These are phyloP conservation scores for Pseudocercospora fijiensis DNA, from an alignment of 2,329 filamentous ascomycete genomes.

Conservation along the genomic window DNA sequence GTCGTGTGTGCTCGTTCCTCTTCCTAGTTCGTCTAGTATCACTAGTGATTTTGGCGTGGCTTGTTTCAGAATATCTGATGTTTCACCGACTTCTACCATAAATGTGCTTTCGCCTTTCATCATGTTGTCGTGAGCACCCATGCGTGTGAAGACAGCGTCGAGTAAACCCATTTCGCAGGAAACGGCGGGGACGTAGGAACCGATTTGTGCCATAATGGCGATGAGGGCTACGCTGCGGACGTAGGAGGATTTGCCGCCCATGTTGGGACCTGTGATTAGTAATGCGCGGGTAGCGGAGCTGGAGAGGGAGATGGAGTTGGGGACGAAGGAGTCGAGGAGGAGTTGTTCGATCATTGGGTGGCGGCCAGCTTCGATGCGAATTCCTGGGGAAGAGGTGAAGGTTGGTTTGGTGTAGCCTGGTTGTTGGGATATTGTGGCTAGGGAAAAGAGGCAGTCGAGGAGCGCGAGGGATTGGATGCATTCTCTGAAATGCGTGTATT, in stretches of 20 bases:
- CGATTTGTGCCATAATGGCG: constrained; percentile 89
- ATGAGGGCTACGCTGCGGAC: constrained; percentile 90
- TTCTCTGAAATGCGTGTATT: constrained; percentile 87
- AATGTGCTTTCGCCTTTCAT: constrained; percentile 93
- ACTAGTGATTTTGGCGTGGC: constrained; percentile 82
- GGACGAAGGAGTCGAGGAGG: constrained; percentile 82
- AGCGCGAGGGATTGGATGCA: constrained; percentile 81
- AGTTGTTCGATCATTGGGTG: constrained; percentile 96
- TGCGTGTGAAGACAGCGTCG: constrained; percentile 91
- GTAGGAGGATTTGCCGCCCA: constrained; percentile 98
- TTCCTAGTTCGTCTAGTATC: constrained; percentile 89
- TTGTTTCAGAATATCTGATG: constrained; percentile 82
- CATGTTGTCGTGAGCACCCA: constrained; percentile 95
- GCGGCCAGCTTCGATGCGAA: constrained; percentile 72
- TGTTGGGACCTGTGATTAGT: constrained; percentile 94
- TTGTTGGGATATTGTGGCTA: constrained; percentile 78
- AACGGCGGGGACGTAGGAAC: constrained; percentile 85
- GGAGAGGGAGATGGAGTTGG: constrained; percentile 77
- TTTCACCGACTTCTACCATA: constrained; percentile 96
- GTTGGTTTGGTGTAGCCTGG: constrained; percentile 85
- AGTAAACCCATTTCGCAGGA: constrained; percentile 73
- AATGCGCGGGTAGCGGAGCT: constrained; percentile 67
- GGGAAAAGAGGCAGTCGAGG: constrained; percentile 84
- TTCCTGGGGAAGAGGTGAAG: constrained; percentile 62
- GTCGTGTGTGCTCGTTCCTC: constrained; percentile 92